A percentile compares a stretch with the other conserved stretches of the same genome.
Evolutionary conservation across 2,329 filamentous ascomycete species (phyloP).

Genomic region (Epichloe gansuensis): DNA sequence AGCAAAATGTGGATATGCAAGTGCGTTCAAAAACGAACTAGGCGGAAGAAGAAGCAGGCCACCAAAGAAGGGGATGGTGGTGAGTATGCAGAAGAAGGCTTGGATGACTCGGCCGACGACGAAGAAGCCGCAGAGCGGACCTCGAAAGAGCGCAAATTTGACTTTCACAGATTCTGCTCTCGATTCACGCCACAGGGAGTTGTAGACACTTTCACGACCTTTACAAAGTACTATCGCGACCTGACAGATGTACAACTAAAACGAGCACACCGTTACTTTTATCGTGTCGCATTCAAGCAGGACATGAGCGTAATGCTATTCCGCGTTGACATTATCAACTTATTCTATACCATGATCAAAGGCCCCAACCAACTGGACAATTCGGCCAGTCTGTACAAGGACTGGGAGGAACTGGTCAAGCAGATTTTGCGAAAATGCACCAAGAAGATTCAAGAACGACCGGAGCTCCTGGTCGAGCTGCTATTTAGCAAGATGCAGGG

Average conservation of each 20-base stretch:
- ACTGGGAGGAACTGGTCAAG: constrained; percentile 83
- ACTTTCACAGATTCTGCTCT: constrained; percentile 72
- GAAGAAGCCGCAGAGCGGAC: constrained; percentile 56
- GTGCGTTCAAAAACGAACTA: constrained; percentile 70
- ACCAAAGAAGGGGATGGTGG: constrained; percentile 28
- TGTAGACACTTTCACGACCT: constrained; percentile 77
- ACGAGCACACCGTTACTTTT: constrained; percentile 85
- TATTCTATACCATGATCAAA: constrained; percentile 87
- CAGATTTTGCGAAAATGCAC: constrained; percentile 74
- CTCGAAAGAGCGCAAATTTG: constrained; percentile 79
- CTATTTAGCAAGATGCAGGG: constrained; percentile 84
- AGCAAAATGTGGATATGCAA: constrained; percentile 89
- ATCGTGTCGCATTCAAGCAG: constrained; percentile 88
- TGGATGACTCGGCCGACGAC: constrained; percentile 62
- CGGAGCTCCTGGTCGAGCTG: constrained; percentile 79
- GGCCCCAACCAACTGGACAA: constrained; percentile 67
- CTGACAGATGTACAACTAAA: constrained; percentile 73
- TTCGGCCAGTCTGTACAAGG: constrained; percentile 55
- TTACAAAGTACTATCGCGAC: constrained; percentile 71
- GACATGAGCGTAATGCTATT: constrained; percentile 82
- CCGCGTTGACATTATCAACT: constrained; percentile 76
- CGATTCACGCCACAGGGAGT: constrained; percentile 77
- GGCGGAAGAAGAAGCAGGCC: constrained; percentile 63
- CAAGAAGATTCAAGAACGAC: constrained; percentile 75
- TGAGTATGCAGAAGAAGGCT: constrained; percentile 42